Evolutionary conservation across 768 basidiomycete species (phyloP).

Genomic region (Solioccasus polychromus): DNA sequence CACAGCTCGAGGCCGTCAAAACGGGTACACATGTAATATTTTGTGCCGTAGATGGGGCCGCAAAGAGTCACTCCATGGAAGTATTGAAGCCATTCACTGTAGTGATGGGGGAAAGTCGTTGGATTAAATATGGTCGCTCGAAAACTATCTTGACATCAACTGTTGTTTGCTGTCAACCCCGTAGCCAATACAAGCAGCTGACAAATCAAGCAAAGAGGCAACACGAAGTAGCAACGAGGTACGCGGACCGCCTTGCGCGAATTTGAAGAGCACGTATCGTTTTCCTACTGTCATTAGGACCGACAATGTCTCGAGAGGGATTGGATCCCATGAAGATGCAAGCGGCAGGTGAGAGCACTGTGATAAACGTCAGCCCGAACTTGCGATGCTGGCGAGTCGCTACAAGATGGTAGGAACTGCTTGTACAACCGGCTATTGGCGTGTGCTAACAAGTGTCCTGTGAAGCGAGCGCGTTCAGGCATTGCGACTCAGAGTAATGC

Average conservation of each 20-base stretch:
- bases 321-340: too few species aligned
- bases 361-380: too few species aligned
- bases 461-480: too few species aligned
- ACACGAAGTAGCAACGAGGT: constrained; percentile 5
- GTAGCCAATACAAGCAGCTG: constrained; percentile 9
- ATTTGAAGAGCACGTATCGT: too few species aligned
- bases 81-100: constrained; percentile 17
- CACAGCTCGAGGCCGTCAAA: background rate
- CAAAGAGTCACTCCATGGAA: constrained; percentile 9
- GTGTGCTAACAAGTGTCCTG: too few species aligned
- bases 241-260: too few species aligned
- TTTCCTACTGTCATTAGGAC: constrained; percentile 11
- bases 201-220: constrained; percentile 9
- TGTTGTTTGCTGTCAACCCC: constrained; percentile 9
- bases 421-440: too few species aligned
- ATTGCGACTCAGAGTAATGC: too few species aligned
- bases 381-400: too few species aligned
- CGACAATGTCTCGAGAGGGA: too few species aligned
- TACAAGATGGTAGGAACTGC: too few species aligned
- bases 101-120: background rate
- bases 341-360: too few species aligned
- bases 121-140: background rate
- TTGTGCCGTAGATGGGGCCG: constrained; percentile 9
- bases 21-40: constrained; percentile 2
- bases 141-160: background rate